Conservation (phyloP, 257 asterid species). For the Paulownia fortunei region DNA sequence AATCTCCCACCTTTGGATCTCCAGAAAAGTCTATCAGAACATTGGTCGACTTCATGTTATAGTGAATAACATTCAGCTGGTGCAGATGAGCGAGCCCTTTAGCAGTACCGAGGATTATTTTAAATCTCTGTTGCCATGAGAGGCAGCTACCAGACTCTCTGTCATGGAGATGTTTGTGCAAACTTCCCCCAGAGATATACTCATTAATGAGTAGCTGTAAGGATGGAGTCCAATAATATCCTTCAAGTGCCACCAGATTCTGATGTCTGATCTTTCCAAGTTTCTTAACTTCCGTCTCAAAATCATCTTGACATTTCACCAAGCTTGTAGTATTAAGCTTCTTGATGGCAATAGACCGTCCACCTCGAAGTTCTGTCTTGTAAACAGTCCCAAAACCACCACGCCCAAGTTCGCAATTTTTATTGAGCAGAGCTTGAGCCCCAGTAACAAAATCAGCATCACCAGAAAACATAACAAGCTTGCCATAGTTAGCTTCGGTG, state of each 20-base stretch:
- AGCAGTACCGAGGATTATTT: slow-evolving; percentile 64
- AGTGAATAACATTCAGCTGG: slow-evolving; percentile 64
- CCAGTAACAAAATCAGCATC: slow-evolving; percentile 72
- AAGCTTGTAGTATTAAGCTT: slow-evolving; percentile 75
- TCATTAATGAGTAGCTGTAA: slow-evolving; percentile 76
- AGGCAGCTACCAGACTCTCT: slow-evolving; percentile 39
- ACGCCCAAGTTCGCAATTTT: slow-evolving; percentile 78
- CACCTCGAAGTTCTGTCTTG: slow-evolving; percentile 59
- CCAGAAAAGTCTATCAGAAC: slow-evolving; percentile 57
- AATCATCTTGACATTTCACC: slow-evolving; percentile 77
- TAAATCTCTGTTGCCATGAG: slow-evolving; percentile 75
- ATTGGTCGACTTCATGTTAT: slow-evolving; percentile 73
- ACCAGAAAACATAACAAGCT: slow-evolving; percentile 88
- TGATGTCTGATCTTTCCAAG: slow-evolving; percentile 65
- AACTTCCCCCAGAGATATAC: slow-evolving; percentile 56
- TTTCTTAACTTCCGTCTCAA: slow-evolving; percentile 69
- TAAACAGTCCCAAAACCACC: slow-evolving; percentile 92
- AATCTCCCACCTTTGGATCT: slow-evolving; percentile 76
- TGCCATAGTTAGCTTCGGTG: slow-evolving; percentile 75
- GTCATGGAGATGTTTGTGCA: slow-evolving; percentile 72
- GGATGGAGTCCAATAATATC: slow-evolving; percentile 87
- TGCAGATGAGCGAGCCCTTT: slow-evolving; percentile 78
- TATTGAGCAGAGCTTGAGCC: slow-evolving; percentile 74
- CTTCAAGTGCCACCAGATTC: slow-evolving; percentile 71
- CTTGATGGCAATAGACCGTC: slow-evolving; percentile 76